phyloP scores from a whole-genome alignment of 176 grass and related monocot species.

The Oryza nivara region DNA sequence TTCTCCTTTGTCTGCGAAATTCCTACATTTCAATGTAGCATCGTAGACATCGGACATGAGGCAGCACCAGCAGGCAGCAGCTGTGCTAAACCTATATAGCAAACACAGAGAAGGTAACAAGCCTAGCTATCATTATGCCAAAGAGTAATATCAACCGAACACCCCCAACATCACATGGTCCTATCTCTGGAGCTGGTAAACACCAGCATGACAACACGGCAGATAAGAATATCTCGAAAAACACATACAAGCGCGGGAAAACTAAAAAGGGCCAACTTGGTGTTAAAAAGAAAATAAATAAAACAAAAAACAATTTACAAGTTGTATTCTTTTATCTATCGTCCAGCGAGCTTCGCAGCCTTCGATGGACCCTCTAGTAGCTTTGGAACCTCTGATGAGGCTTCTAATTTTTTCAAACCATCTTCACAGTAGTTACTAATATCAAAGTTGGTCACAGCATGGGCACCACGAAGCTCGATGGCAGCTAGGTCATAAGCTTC shows the following conservation, averaged over 20 bases:
- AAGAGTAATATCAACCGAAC: background rate
- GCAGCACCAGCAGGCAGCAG: too few relatives aligned
- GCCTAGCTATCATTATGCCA: background rate
- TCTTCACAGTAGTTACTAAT: conserved; percentile 74
- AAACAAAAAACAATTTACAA: conserved; percentile 53
- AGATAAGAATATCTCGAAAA: background rate
- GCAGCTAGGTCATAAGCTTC: conserved; percentile 97
- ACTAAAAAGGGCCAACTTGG: background rate
- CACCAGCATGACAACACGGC: conserved; percentile 8
- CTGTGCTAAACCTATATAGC: background rate
- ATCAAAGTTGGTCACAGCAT: conserved; percentile 95
- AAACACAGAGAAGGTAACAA: background rate
- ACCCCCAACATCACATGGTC: conserved; percentile 11
- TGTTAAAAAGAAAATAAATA: background rate
- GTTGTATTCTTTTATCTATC: conserved; percentile 48
- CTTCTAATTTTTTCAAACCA: conserved; percentile 56
- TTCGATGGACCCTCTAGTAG: conserved; percentile 45
- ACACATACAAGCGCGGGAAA: background rate
- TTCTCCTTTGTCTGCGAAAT: background rate
- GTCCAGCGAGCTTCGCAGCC: conserved; percentile 46
- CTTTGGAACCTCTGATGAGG: conserved; percentile 16
- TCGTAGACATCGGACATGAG: too few relatives aligned
- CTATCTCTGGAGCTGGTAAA: conserved; percentile 10
- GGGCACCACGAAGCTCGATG: conserved; percentile 77
- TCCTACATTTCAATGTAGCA: too few relatives aligned